Evolutionary conservation across 2,329 filamentous ascomycete genomes (phyloP), one percentile per base, ranked within the genome.

Genomic region (Chalara sp.): DNA sequence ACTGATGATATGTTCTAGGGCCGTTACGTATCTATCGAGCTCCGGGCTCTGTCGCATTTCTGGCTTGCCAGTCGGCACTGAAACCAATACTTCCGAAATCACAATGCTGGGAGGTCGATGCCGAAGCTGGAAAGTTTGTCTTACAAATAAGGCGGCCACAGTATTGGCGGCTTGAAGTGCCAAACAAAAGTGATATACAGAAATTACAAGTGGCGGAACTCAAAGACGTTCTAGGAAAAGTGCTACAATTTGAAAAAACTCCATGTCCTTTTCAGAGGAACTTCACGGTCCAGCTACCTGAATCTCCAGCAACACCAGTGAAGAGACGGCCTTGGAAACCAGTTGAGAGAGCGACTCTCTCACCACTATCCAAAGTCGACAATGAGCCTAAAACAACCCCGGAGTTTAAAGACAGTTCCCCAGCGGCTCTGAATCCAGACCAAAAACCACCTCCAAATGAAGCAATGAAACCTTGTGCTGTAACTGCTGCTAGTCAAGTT

Each of bases 101-200:
- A 52, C 90, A 96, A 68, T 95, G 87, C 65, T 96, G 91, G 91
- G 95, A 87, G 66, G 86, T 96, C 32, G 88, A 95, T 66, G 86
- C 89, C 51, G 79, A 84, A 50, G 53, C 47, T 86, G 89, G 75
- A 67, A 79, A 84, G 59, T 96, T 95, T 59, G 86, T 95, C n/a
- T 72, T 96, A 53, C 86, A 91, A 57, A 89, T 95, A 57, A 78
- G 89, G 28, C 81, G 85, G 43, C 85, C 91, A 32, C 85, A 86
- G 42, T 96, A 93, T 67, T 96, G 93, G 78, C 83, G 91, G 56
- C 93, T 96, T 61, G 91, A 96, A 64, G 71, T 96, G 5, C 87
- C 89, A 0, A 77, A 81, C 12, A 74, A 75, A 35, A 79, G 79
- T 0, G 71, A 78, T 2, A 80, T 85, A 28, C 84, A 92, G 56